Conservation (phyloP, 2,329 filamentous ascomycete species). For the Sporothrix mexicana region DNA sequence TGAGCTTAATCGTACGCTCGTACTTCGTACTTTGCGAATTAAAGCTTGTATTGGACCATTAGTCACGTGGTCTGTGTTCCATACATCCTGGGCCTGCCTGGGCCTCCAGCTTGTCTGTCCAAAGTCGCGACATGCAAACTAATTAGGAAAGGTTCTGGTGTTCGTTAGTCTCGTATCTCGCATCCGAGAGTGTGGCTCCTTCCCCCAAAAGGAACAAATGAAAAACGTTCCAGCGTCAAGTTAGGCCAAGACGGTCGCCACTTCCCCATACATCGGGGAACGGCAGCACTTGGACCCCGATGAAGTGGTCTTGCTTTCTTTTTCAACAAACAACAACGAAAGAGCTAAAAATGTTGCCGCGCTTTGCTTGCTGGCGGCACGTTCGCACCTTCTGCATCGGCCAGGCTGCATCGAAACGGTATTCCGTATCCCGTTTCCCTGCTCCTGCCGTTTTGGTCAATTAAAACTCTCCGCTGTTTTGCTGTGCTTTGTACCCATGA, state of each 20-base stretch:
- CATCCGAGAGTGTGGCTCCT: background rate
- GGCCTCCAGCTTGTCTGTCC: background rate
- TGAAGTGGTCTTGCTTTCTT: background rate
- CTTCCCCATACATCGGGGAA: constrained; percentile 18
- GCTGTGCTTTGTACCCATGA: background rate
- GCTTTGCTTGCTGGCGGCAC: background rate
- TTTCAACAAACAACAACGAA: no score
- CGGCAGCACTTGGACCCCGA: constrained; percentile 26
- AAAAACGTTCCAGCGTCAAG: background rate
- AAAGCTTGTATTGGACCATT: no score
- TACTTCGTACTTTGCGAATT: no score
- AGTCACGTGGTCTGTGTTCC: no score
- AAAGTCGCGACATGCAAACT: constrained; percentile 1
- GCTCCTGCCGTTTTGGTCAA: background rate
- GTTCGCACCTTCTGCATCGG: background rate
- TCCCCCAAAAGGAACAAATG: background rate
- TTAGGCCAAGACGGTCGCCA: background rate
- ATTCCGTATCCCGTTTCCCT: constrained; percentile 4
- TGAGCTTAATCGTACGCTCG: no score
- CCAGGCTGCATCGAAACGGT: background rate
- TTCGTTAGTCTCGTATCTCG: constrained; percentile 5
- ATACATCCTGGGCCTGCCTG: no score
- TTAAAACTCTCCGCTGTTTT: background rate
- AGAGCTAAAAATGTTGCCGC: background rate
- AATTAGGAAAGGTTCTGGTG: background rate